These are phyloP conservation scores for Firmiana major DNA, from an alignment of 345 rosid genomes.

Conservation along the genomic window DNA sequence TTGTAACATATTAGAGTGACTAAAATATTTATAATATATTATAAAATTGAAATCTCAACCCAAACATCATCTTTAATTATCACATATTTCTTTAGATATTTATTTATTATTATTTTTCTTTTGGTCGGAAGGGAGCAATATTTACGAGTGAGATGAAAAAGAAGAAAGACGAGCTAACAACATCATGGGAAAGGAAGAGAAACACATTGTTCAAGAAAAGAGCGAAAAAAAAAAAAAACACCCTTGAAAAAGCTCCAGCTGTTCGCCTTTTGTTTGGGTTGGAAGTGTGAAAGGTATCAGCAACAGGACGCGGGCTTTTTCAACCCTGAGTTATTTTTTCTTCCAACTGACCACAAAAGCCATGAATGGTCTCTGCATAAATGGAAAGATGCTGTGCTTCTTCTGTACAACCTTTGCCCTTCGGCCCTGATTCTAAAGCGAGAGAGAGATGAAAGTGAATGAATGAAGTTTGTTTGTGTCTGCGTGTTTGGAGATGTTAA, in stretches of 20 bases:
- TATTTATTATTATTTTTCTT: no score
- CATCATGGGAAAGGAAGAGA: constrained; percentile 1
- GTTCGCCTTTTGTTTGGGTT: constrained; percentile 6
- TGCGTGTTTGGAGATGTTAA: constrained; percentile 27
- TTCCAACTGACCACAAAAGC: constrained; percentile 1
- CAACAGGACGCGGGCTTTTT: neutral
- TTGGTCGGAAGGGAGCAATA: no score
- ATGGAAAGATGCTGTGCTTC: constrained; percentile 27
- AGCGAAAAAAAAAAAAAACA: neutral
- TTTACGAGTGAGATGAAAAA: neutral
- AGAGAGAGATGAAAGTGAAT: neutral
- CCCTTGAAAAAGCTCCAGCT: neutral
- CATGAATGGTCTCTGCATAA: constrained; percentile 32
- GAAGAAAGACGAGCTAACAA: neutral
- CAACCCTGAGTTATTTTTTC: neutral
- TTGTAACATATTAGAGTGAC: no score
- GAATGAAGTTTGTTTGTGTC: constrained; percentile 43
- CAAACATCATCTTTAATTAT: no score
- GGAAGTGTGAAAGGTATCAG: constrained; percentile 7
- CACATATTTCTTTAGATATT: no score
- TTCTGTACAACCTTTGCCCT: constrained; percentile 11
- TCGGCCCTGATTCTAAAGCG: constrained; percentile 20
- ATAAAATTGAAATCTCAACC: no score
- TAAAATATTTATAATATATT: no score
- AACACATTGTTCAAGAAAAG: constrained; percentile 4